A percentile compares a stretch with the other conserved stretches of the same genome.
Evolutionary conservation across 2,329 filamentous ascomycete species (phyloP).

Genomic region (Ophiostoma sp.): DNA sequence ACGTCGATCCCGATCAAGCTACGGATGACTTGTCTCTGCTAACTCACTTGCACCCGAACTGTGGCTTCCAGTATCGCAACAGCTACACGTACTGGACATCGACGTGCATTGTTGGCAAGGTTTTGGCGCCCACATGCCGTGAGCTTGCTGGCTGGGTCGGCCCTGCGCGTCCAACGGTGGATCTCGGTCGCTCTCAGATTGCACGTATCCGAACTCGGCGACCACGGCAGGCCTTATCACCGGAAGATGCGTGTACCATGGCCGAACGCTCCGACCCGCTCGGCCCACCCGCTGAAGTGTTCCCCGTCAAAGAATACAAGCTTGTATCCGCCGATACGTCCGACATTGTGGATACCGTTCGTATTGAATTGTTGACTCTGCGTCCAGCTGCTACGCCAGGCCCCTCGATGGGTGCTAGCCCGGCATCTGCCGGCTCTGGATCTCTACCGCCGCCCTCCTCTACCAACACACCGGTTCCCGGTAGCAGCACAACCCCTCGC

Average conservation of each 20-base stretch:
- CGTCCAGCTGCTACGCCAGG: conserved; percentile 34
- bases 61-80: conserved; percentile 73
- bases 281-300: conserved; percentile 61
- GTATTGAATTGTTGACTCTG: conserved; percentile 68
- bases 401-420: conserved; percentile 19
- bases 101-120: conserved; percentile 71
- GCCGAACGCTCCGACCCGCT: conserved; percentile 66
- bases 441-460: conserved; percentile 13
- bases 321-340: conserved; percentile 63
- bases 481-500: conserved; percentile 38
- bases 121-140: conserved; percentile 70
- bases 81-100: conserved; percentile 77
- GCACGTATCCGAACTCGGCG: conserved; percentile 64
- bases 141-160: conserved; percentile 74
- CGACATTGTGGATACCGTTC: conserved; percentile 63
- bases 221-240: conserved; percentile 55
- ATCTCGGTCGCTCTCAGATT: conserved; percentile 68
- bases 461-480: conserved; percentile 13
- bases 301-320: conserved; percentile 68
- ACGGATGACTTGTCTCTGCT: conserved; percentile 66
- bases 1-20: conserved; percentile 69
- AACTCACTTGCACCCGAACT: conserved; percentile 66
- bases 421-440: conserved; percentile 18
- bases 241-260: conserved; percentile 66
- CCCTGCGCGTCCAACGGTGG: conserved; percentile 66